Percentiles rank a stretch among this genome's conserved stretches.
phyloP scores from a whole-genome alignment of 73 alveolate species.

The Durusdinium trenchii region DNA sequence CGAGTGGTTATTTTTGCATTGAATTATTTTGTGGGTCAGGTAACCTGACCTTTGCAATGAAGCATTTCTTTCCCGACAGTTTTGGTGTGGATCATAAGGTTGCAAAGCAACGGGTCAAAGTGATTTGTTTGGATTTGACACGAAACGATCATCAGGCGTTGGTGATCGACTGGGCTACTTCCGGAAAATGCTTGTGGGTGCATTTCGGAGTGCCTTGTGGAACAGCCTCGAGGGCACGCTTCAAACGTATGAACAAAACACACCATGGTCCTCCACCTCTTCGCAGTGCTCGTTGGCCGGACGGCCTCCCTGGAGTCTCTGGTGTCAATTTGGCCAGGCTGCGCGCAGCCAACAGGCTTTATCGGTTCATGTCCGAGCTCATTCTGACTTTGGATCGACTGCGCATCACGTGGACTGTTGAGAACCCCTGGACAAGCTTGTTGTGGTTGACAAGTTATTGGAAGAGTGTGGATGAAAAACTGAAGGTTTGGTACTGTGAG shows the following conservation, averaged over 20 bases:
- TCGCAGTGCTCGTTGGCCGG: neutral
- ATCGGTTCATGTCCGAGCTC: neutral
- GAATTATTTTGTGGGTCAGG: neutral
- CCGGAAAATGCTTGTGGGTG: neutral
- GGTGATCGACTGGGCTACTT: neutral
- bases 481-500: neutral
- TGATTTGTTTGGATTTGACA: neutral
- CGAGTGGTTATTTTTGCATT: neutral
- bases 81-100: neutral
- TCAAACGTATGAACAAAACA: no score
- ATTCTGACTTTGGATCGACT: neutral
- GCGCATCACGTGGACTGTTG: neutral
- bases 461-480: neutral
- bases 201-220: neutral
- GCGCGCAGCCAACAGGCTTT: no score
- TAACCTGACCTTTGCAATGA: neutral
- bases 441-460: neutral
- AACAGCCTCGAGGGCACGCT: no score
- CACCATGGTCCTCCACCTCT: neutral
- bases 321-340: no score
- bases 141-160: neutral
- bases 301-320: no score
- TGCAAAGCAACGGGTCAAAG: neutral
- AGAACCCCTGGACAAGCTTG: constrained; percentile 17
- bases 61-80: neutral